Base-by-base conservation (phyloP, 1,284 basidiomycete genomes). In the Phellopilus nigrolimitatus region DNA sequence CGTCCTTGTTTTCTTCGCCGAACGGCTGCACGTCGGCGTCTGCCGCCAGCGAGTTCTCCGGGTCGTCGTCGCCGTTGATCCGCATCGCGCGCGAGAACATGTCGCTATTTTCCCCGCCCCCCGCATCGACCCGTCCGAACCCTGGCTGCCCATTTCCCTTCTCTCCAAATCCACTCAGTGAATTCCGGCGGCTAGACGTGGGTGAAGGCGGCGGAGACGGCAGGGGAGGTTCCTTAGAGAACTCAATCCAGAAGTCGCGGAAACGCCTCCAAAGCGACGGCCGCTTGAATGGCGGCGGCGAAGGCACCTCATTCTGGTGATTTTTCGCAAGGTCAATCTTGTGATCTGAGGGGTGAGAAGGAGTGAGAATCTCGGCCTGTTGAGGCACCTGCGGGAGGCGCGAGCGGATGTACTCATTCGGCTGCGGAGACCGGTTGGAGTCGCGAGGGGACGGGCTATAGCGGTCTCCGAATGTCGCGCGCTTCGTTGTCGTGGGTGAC, bases 1-100 rank as follows among this genome's bases (percentile, higher is more conserved):
- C 19, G n/a, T 34, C 45, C 5, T n/a, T 17, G 8, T 27, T 21
- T 4, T 31, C 38, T 25, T 48, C 36, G 0, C 46, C 21, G 38
- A 49, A 47, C 8, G 33, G 44, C 27, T 52, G 51, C 19, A 46
- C 44, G 30, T 52, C 45, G 17, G 39, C 43, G 41, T 52, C 51
- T 9, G 28, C 12, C 25, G 27, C 51, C 2, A 47, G 38, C 9
- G 38, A 33, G 27, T 43, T 28, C 8, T 19, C 31, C 3, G 25
- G 30, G 24, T 48, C 47, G 28, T 28, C 2, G 17, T 47, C 47
- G 4, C 33, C 46, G 25, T 44, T 49, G 7, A 53, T 31, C 6
- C 34, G 17, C 24, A 53, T 49, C 7, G 51, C 46, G 13, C 47
- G 38, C 4, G 49, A 10, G 24, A 53, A 37, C 38, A 53, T 43